A percentile compares a stretch with the other conserved stretches of the same genome.
Evolutionary conservation across 116 monocot species (phyloP).

Genomic region (Posidonia oceanica): DNA sequence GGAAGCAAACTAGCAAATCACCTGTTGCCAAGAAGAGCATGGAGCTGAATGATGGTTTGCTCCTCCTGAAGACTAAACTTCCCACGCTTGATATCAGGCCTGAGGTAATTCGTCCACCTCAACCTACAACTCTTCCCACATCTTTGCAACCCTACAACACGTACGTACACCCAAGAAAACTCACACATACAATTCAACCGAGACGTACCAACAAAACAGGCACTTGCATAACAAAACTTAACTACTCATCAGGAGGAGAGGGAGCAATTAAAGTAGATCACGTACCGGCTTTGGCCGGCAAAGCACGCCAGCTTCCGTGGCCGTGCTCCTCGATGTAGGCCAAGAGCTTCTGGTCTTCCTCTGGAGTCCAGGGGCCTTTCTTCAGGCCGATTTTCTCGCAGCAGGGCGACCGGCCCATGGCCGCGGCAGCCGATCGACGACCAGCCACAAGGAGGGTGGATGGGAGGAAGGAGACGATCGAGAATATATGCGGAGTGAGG

Average conservation of each 20-base stretch:
- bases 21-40: conserved; percentile 14
- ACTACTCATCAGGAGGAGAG: too few relatives aligned
- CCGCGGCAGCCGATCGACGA: neutral
- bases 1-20: neutral
- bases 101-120: conserved; percentile 10
- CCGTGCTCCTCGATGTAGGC: conserved; percentile 81
- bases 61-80: conserved; percentile 8
- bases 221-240: too few relatives aligned
- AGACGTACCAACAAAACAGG: too few relatives aligned
- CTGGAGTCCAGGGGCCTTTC: conserved; percentile 92
- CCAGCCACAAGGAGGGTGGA: neutral
- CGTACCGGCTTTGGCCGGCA: conserved; percentile 86
- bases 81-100: conserved; percentile 8
- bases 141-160: conserved; percentile 7
- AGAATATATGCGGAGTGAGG: neutral
- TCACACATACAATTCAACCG: too few relatives aligned
- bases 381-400: conserved; percentile 88
- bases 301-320: conserved; percentile 83
- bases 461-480: neutral
- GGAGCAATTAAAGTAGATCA: conserved; percentile 1
- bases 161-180: too few relatives aligned
- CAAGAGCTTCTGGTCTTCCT: conserved; percentile 84
- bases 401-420: conserved; percentile 82
- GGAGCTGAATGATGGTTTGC: conserved; percentile 10
- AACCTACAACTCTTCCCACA: conserved; percentile 10